Evolutionary conservation across 768 basidiomycete genomes (phyloP).

Genomic region (Amanita molliuscula): DNA sequence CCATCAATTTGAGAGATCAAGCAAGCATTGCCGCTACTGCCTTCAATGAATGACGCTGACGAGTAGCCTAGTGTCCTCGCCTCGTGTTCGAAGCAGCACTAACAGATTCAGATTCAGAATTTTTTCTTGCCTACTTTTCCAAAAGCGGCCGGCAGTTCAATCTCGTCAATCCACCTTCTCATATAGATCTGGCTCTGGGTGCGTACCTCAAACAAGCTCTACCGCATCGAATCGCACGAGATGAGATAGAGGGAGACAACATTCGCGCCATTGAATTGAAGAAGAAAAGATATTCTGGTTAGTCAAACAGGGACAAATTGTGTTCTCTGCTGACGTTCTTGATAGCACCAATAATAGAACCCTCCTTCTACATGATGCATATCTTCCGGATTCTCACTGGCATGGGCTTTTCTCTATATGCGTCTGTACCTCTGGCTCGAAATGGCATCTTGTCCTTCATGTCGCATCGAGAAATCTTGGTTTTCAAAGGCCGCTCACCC

Average conservation of each 20-base stretch:
- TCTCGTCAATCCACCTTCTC: slow-evolving; percentile 32
- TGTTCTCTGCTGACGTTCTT: background rate
- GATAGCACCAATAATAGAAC: slow-evolving; percentile 27
- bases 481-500: slow-evolving; percentile 40
- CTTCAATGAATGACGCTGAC: slow-evolving; percentile 2
- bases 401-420: slow-evolving; percentile 53
- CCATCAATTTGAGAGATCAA: slow-evolving; percentile 43
- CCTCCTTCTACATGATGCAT: slow-evolving; percentile 48
- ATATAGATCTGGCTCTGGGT: slow-evolving; percentile 30
- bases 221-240: slow-evolving; percentile 23
- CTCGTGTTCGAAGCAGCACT: slow-evolving; percentile 53
- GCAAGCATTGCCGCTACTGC: slow-evolving; percentile 23
- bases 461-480: slow-evolving; percentile 46
- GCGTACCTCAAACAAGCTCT: slow-evolving; percentile 26
- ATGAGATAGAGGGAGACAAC: slow-evolving; percentile 37
- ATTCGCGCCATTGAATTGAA: slow-evolving; percentile 48
- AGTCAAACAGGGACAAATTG: slow-evolving; percentile 11
- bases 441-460: slow-evolving; percentile 33
- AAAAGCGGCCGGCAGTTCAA: slow-evolving; percentile 47
- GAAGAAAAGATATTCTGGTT: slow-evolving; percentile 23
- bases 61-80: slow-evolving; percentile 33
- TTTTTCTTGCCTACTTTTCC: slow-evolving; percentile 61
- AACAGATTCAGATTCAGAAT: slow-evolving; percentile 37
- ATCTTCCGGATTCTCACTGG: slow-evolving; percentile 48
- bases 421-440: slow-evolving; percentile 50